Evolutionary conservation across 148 eudicot genomes (phyloP).

Genomic region (Vaccinium vitisidaea): DNA sequence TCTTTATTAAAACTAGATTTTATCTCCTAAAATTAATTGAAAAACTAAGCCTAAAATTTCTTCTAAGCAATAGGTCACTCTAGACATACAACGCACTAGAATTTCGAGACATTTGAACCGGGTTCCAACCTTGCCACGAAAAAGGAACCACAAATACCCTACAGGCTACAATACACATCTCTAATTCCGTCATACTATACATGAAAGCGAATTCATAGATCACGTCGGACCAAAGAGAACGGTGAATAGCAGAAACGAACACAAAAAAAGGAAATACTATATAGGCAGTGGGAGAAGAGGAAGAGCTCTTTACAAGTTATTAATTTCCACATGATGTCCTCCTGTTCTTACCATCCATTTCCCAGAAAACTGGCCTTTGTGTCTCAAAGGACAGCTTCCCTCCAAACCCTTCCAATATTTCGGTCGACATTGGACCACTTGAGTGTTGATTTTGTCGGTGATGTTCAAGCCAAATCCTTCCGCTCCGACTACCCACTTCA

Average conservation of each 20-base stretch:
- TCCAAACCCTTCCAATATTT: constrained; percentile 34
- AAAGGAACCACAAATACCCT: constrained; percentile 1
- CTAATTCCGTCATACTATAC: constrained; percentile 9
- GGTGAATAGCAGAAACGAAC: not conserved
- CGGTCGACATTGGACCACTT: constrained; percentile 27
- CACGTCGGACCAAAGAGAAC: not conserved
- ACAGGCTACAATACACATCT: not conserved
- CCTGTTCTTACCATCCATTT: constrained; percentile 40
- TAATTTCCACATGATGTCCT: constrained; percentile 19
- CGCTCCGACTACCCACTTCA: constrained; percentile 64
- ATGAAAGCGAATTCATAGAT: not conserved
- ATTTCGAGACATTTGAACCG: not conserved
- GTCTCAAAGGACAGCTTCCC: constrained; percentile 45
- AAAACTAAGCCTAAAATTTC: too few relatives aligned
- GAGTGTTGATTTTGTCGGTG: constrained; percentile 25
- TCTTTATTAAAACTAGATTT: not conserved
- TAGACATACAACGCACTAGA: not conserved
- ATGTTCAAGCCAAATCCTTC: constrained; percentile 41
- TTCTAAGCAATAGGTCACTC: too few relatives aligned
- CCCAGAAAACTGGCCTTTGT: constrained; percentile 38
- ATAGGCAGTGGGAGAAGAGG: not conserved
- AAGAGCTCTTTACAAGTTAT: constrained; percentile 17
- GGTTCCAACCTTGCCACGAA: constrained; percentile 2
- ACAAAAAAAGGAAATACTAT: not conserved
- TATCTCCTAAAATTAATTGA: too few relatives aligned